Evolutionary conservation across 805 yeast species (phyloP).

Genomic region (Blastobotrys terrestris): DNA sequence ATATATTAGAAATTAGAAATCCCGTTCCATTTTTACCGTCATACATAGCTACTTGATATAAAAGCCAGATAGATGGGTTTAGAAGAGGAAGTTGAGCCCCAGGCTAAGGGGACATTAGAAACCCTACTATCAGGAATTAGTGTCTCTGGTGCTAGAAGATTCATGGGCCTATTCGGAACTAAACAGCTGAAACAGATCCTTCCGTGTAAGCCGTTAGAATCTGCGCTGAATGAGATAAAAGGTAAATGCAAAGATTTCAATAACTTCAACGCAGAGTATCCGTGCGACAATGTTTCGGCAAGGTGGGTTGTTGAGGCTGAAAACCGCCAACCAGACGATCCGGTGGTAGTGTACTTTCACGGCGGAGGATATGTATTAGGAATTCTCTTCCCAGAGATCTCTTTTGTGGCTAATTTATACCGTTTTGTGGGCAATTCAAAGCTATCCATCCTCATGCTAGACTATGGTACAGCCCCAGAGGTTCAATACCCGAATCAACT

Average conservation of each 20-base stretch:
- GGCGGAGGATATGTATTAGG: constrained; percentile 17
- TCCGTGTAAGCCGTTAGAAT: background rate
- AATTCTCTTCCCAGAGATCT: constrained; percentile 2
- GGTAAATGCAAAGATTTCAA: background rate
- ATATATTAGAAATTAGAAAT: no score
- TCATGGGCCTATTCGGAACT: background rate
- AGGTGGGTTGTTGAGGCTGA: constrained; percentile 14
- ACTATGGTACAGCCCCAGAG: constrained; percentile 13
- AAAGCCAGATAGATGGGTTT: background rate
- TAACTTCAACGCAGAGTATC: background rate
- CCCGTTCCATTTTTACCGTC: no score
- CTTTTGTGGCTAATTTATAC: constrained; percentile 7
- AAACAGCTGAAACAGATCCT: background rate
- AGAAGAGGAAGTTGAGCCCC: background rate
- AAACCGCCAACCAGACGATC: constrained; percentile 13
- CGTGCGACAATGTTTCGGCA: background rate
- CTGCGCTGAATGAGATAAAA: background rate
- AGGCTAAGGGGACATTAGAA: background rate
- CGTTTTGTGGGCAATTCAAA: constrained; percentile 7
- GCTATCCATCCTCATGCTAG: constrained; percentile 11
- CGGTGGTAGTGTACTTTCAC: constrained; percentile 15
- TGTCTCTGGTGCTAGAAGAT: background rate
- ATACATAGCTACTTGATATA: no score
- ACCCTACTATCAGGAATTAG: background rate
- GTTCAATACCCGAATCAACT: constrained; percentile 10